Evolutionary conservation across 108 stramenopile genomes (phyloP).

Genomic region (Mediolabrus comicus): DNA sequence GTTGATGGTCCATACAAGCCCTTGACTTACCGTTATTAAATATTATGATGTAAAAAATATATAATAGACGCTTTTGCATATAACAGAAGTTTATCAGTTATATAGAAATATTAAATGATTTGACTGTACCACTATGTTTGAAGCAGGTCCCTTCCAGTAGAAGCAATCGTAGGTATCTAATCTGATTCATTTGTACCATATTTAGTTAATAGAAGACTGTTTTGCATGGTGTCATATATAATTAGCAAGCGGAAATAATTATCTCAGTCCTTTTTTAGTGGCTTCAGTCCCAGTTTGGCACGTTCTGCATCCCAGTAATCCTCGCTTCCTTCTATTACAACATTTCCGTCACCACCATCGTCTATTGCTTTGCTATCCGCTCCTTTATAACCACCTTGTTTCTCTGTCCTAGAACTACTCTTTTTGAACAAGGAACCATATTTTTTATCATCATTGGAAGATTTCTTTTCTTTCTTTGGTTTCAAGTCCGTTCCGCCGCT

Average conservation of each 20-base stretch:
- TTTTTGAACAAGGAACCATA: conserved; percentile 77
- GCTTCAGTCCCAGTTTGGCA: conserved; percentile 76
- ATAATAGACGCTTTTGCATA: background rate
- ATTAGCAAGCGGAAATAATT: too few relatives aligned
- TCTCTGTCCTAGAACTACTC: conserved; percentile 2
- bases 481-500: background rate
- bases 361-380: background rate
- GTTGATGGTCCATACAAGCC: conserved; percentile 98
- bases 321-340: conserved; percentile 19
- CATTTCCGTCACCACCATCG: background rate
- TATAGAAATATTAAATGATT: too few relatives aligned
- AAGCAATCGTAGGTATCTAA: too few relatives aligned
- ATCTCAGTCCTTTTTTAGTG: conserved; percentile 45
- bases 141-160: too few relatives aligned
- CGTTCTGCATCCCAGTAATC: conserved; percentile 88
- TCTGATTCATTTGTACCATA: too few relatives aligned
- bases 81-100: too few relatives aligned
- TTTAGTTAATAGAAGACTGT: too few relatives aligned
- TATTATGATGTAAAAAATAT: background rate
- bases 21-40: conserved; percentile 98
- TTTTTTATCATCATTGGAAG: too few relatives aligned
- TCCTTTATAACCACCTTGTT: conserved; percentile 8
- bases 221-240: background rate
- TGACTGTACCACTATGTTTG: too few relatives aligned
- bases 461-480: conserved; percentile 15